Base-by-base conservation (phyloP, 1,284 basidiomycete species). In the Gastroboletus turbinatus region DNA sequence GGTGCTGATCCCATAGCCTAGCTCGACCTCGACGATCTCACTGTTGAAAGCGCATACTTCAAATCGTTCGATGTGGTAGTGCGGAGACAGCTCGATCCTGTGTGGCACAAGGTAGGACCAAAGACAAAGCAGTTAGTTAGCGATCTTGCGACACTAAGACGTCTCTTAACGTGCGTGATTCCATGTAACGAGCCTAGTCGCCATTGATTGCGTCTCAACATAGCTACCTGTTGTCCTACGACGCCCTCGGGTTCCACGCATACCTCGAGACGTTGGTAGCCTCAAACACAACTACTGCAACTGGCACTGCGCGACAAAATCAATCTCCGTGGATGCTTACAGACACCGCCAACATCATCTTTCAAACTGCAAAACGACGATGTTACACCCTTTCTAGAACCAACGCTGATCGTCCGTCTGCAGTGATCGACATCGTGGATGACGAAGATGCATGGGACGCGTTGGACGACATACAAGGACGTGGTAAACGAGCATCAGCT, bases 101-200 rank as follows among this genome's bases (percentile, higher is more conserved):
- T 98, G 5, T 99, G 97, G 97, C 95, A 99, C 72, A 92, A 94
- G 72, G 93, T 98, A 27, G 93, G 94, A 1, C 86, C 91, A 4
- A 89, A 86, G 63, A 99, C 95, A 1, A 95, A 94, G 66, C 91
- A 95, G 60, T 84, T 98, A 13, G 94, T 98, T 7, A 83, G 82
- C 48, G 96, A 99, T 67, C 81, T 99, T 6, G 87, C 88, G 0
- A 91, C 90, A 1, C 80, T 99, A 4, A 82, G 97, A 1, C 86
- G 88, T 44, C 81, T 99, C 2, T 83, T 98, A 46, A 82, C 81
- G 90, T 94, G 65, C 58, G 88, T 46, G 16, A 42, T 56, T 10
- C 25, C 7, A 11, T 48, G 30, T 35, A 30, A 33, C 27, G 29
- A 4, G 7, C 2, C 14, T 6, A 38, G 46, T 42, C 16, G 4